Evolutionary conservation across 2,329 filamentous ascomycete species (phyloP).

Genomic region (Celoporthe dispersa): DNA sequence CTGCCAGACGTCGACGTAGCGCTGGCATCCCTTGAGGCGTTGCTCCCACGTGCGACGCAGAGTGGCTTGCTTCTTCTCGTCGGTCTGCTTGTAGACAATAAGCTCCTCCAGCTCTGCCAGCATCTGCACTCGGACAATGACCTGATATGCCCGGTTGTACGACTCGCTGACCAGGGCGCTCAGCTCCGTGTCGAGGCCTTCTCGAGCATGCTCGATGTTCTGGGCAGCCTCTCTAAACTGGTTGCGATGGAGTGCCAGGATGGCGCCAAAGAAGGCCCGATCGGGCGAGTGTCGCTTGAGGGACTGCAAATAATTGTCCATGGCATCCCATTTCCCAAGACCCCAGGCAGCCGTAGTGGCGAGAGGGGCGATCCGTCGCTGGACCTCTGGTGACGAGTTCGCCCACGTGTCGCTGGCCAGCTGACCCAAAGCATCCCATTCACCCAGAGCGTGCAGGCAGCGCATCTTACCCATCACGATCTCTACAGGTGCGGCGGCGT

Average conservation of each 20-base stretch:
- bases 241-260: slow-evolving; percentile 91
- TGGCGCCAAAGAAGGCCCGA: slow-evolving; percentile 95
- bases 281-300: slow-evolving; percentile 96
- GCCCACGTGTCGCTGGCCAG: slow-evolving; percentile 94
- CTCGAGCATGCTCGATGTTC: slow-evolving; percentile 89
- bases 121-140: slow-evolving; percentile 99
- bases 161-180: slow-evolving; percentile 97
- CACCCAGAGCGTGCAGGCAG: slow-evolving; percentile 92
- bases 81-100: slow-evolving; percentile 95
- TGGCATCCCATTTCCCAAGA: slow-evolving; percentile 93
- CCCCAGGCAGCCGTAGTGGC: slow-evolving; percentile 97
- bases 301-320: slow-evolving; percentile 95
- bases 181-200: slow-evolving; percentile 92
- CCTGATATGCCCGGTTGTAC: slow-evolving; percentile 95
- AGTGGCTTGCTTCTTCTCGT: slow-evolving; percentile 84
- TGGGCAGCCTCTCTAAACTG: slow-evolving; percentile 89
- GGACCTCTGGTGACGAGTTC: slow-evolving; percentile 83
- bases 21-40: slow-evolving; percentile 89
- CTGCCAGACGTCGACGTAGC: slow-evolving; percentile 98
- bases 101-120: slow-evolving; percentile 97
- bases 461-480: slow-evolving; percentile 99
- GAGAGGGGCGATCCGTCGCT: slow-evolving; percentile 87
- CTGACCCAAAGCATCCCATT: slow-evolving; percentile 92
- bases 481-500: slow-evolving; percentile 73
- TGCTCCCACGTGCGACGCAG: slow-evolving; percentile 97